Conservation (phyloP, 192 early-diverging fungal genomes). For the Kappamyces sp. region DNA sequence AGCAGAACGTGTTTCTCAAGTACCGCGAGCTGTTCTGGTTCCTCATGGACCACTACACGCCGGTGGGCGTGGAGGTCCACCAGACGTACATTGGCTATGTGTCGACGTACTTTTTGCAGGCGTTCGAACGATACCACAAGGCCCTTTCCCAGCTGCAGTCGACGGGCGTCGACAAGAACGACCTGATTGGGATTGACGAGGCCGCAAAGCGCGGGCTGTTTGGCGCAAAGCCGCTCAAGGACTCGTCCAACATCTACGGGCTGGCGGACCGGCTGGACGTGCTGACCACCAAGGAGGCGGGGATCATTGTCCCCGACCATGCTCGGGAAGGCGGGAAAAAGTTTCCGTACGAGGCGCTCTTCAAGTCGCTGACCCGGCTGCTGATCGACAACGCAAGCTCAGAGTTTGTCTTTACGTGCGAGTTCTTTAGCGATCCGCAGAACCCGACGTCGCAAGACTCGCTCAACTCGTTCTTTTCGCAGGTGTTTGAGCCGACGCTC, state of each 20-base stretch:
- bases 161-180: constrained; percentile 70
- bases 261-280: constrained; percentile 77
- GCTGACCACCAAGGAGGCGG: constrained; percentile 67
- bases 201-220: constrained; percentile 52
- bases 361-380: constrained; percentile 85
- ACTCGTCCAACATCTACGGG: constrained; percentile 79
- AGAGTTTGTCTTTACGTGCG: constrained; percentile 86
- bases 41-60: constrained; percentile 77
- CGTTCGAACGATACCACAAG: constrained; percentile 85
- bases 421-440: constrained; percentile 78
- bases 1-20: constrained; percentile 85
- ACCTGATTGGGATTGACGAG: constrained; percentile 86
- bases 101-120: constrained; percentile 77
- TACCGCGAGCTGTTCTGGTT: constrained; percentile 91
- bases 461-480: constrained; percentile 58
- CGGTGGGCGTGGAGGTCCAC: constrained; percentile 82
- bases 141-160: constrained; percentile 71
- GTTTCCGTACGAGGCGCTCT: constrained; percentile 85
- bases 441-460: constrained; percentile 18
- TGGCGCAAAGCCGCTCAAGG: constrained; percentile 43
- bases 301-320: constrained; percentile 74
- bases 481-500: constrained; percentile 81
- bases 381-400: constrained; percentile 91
- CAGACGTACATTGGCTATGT: constrained; percentile 80
- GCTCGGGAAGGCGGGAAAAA: constrained; percentile 65